Evolutionary conservation across 169 alveolate genomes (phyloP), one percentile per base, ranked within the genome.

Genomic region (Eimeria sp.): DNA sequence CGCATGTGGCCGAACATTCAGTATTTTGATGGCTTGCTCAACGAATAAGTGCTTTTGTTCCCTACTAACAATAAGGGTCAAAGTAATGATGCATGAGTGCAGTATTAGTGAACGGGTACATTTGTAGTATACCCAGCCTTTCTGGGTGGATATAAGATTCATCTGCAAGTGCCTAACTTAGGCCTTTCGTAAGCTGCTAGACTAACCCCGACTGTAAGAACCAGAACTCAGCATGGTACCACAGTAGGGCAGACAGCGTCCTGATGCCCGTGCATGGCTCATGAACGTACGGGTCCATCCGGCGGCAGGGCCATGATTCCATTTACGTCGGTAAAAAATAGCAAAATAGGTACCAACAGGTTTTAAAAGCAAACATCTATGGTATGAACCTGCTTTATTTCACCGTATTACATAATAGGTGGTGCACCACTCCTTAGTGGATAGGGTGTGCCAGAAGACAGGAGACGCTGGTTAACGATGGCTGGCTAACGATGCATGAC

Each of bases 371-470:
- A 40, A n/a, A 54, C 27, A 87, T 25, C 40, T 40, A 47, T 30
- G 11, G 34, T 75, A 25, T 34, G 70, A 4, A 49, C 51, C 3
- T 0, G 18, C 11, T 63, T 16, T 13, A 22, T 45, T 18, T 18
- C 83, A 3, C 57, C 22, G 10, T 34, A 2, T 14, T 34, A 30
- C 67, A 4, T 4, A 78, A 45, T 13, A 5, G 61, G 58, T 25
- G 43, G 40, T 47, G 63, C 43, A 22, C 47, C 88, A 78, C 58
- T 65, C 45, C 47, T 78, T 22, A 27, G 45, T 78, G 67, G 88
- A 47, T 45, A 43, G 88, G 88, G 88, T 78, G 45, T 78, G 88
- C 47, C 10, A 49, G 14, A 45, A 47, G 67, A 78, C 67, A 45
- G 65, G 14, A 45, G 27, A 25, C 14, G 5, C 83, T 78, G 45